Base-by-base conservation (phyloP, 129 eudicot species). In the Pseudognaphalium luteoalbum region DNA sequence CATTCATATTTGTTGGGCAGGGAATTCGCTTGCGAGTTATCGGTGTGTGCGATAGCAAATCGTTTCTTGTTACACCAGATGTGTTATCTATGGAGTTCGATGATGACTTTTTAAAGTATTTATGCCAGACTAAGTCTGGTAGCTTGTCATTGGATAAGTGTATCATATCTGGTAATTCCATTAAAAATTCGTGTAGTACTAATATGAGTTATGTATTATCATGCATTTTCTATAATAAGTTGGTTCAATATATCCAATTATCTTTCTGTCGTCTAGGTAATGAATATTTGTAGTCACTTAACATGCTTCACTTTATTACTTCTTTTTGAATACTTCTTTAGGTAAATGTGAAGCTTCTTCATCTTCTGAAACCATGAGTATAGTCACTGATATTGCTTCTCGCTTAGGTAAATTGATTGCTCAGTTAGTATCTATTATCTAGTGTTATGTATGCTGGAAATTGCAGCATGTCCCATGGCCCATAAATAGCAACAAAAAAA, bases 41-140 rank as follows among this genome's bases (percentile, higher is more conserved):
- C 76, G 99, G 97, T 76, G 86, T 91, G 74, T 82, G 93, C 71
- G 97, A 94, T 78, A 91, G 99, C 80, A 91, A 85, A 76, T 78
- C 91, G 11, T 66, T 89, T 79, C 83, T 91, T 77, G 72, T 83
- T 78, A 72, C 83, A 62, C 60, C 81, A n/a, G 90, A 95, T 83
- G 83, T 86, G 47, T 51, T 76, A 67, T 74, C 82, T 29, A 79
- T 71, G 64, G 99, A 91, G 85, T 84, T 95, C 29, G 86, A 84
- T 83, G 97, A 95, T 85, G 63, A 78, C n/a, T 77, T 84, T 32
- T 80, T 95, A 68, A 47, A 29, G 74, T 79, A 89, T 62, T 73
- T 91, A 78, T 89, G 91, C 82, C 66, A 72, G 47, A 73, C 79
- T 65, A 95, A 91, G 78, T 87, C 86, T 29, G 81, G 75, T 57